A percentile compares a stretch with the other conserved stretches of the same genome.
Evolutionary conservation across 2,329 filamentous ascomycete genomes (phyloP).

Genomic region (Trichoderma citrinoviride): DNA sequence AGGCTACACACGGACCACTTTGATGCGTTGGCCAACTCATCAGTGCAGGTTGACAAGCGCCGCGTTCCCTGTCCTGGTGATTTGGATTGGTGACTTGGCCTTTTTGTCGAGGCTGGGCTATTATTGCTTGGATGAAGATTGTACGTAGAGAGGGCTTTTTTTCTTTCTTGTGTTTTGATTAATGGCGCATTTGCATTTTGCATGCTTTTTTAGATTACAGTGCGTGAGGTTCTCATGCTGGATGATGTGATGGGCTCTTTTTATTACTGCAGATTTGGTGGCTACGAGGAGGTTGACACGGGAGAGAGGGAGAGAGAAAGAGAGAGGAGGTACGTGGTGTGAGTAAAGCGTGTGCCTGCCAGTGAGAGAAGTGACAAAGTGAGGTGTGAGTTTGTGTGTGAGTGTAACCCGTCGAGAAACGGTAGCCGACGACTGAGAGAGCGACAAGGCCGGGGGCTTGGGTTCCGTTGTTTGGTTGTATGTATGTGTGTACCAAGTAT

Average conservation of each 20-base stretch:
- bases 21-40: constrained; percentile 45
- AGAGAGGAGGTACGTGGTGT: no score
- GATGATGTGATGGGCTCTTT: not conserved
- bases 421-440: no score
- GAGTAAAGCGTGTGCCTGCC: no score
- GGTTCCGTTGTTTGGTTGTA: no score
- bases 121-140: not conserved
- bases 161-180: not conserved
- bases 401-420: no score
- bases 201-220: not conserved
- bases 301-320: no score
- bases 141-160: not conserved
- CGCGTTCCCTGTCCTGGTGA: constrained; percentile 27
- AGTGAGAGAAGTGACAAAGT: no score
- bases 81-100: not conserved
- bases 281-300: no score
- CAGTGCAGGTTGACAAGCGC: constrained; percentile 42
- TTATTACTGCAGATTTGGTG: no score
- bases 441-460: no score
- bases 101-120: not conserved
- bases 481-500: no score
- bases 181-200: not conserved
- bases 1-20: constrained; percentile 43
- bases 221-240: not conserved
- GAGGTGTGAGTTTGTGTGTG: no score